phyloP scores from a whole-genome alignment of 306 rosid genomes.

The Pachyrhizus erosus region DNA sequence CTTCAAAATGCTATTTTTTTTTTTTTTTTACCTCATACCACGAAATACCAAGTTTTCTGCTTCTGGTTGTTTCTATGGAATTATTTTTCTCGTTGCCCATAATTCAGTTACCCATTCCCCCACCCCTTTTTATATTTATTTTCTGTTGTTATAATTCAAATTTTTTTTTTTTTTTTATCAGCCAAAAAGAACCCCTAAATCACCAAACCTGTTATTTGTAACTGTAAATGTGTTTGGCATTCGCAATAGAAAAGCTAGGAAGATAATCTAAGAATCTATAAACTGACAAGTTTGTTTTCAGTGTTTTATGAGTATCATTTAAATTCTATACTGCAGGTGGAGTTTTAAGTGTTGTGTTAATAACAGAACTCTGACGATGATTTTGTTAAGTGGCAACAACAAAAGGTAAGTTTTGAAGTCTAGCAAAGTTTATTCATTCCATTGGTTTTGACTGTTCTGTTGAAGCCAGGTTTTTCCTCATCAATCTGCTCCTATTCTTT shows the following conservation, averaged over 20 bases:
- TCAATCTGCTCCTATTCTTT: conserved; percentile 26
- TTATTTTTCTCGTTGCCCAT: neutral
- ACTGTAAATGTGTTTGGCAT: too few relatives aligned
- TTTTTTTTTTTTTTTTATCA: neutral
- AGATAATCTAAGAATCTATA: neutral
- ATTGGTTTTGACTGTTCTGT: neutral
- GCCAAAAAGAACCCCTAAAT: neutral
- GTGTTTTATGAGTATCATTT: neutral
- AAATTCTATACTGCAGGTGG: conserved; percentile 45
- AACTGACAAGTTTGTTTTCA: neutral
- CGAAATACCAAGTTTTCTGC: conserved; percentile 7
- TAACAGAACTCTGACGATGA: conserved; percentile 43
- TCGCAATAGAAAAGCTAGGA: neutral
- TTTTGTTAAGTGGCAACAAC: conserved; percentile 56
- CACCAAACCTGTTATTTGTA: neutral
- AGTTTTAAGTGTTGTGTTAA: conserved; percentile 19
- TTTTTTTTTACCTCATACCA: neutral
- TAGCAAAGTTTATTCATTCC: conserved; percentile 7
- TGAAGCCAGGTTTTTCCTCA: neutral
- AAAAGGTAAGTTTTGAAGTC: conserved; percentile 42
- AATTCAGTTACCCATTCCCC: neutral
- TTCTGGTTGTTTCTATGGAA: neutral
- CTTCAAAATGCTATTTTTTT: neutral
- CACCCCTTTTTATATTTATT: neutral
- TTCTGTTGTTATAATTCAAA: neutral